These are phyloP conservation scores for Tetrapisispora fleetii DNA, from an alignment of 805 yeast species.

Conservation along the genomic window DNA sequence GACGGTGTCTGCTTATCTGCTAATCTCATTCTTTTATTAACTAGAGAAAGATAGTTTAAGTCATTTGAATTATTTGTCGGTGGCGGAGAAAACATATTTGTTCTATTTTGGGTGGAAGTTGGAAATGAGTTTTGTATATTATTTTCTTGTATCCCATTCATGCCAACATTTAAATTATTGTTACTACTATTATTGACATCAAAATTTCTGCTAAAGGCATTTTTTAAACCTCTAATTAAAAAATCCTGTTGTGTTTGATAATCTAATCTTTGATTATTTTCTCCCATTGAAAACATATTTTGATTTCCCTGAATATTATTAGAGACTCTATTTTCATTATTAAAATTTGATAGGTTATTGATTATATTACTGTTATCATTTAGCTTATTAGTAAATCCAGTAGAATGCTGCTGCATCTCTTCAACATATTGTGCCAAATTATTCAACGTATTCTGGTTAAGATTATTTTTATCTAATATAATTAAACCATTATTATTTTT, in stretches of 20 bases:
- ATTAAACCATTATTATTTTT: conserved; percentile 10
- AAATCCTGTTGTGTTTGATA: neutral
- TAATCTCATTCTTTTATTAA: conserved; percentile 14
- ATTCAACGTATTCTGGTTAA: conserved; percentile 14
- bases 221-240: neutral
- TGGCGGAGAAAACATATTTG: conserved; percentile 14
- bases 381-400: neutral
- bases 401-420: neutral
- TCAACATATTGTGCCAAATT: conserved; percentile 15
- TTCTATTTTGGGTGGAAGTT: neutral
- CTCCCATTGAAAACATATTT: neutral
- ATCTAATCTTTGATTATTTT: neutral
- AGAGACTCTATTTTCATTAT: neutral
- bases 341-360: neutral
- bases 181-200: neutral
- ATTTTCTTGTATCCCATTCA: conserved; percentile 1
- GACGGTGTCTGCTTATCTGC: conserved; percentile 25
- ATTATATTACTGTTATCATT: neutral
- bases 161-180: neutral
- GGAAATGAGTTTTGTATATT: conserved; percentile 6
- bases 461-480: conserved; percentile 17
- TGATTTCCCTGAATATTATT: neutral
- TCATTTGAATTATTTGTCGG: conserved; percentile 6
- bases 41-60: conserved; percentile 7
- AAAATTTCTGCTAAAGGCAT: neutral